These are phyloP conservation scores for Sporothrix euskadiensis DNA, from an alignment of 2,329 filamentous ascomycete species.

Conservation along the genomic window DNA sequence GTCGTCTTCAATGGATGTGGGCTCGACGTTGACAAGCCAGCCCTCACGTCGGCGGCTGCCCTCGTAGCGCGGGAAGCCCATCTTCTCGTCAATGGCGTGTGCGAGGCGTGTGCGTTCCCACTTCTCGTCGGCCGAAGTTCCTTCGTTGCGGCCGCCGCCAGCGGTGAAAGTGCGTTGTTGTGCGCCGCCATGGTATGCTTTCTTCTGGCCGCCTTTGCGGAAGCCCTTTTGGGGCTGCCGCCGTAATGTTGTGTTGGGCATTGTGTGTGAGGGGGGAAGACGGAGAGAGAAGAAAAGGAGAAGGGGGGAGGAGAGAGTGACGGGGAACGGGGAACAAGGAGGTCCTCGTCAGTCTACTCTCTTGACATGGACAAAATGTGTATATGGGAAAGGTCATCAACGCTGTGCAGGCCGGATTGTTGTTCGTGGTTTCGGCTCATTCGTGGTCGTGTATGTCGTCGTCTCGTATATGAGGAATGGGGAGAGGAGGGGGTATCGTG, in stretches of 20 bases:
- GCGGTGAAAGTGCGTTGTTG: constrained; percentile 73
- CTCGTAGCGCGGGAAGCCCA: constrained; percentile 93
- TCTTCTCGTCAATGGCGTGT: constrained; percentile 86
- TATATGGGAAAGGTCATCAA: not conserved
- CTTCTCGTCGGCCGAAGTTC: constrained; percentile 89
- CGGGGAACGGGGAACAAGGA: not conserved
- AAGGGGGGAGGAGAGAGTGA: not conserved
- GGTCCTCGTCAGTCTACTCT: constrained; percentile 20
- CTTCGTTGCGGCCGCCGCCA: constrained; percentile 72
- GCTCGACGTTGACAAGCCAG: constrained; percentile 95
- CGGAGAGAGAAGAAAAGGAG: not conserved
- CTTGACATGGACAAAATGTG: constrained; percentile 10
- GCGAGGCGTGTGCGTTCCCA: constrained; percentile 81
- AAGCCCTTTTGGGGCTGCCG: constrained; percentile 62
- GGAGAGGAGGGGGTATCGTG: constrained; percentile 19
- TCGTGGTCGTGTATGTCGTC: constrained; percentile 23
- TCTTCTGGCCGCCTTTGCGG: constrained; percentile 64
- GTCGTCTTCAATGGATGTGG: constrained; percentile 83
- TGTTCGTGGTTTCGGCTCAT: not conserved
- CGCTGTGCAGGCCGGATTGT: not conserved
- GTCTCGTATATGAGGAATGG: not conserved
- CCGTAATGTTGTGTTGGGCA: constrained; percentile 63
- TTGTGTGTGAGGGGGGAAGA: constrained; percentile 35
- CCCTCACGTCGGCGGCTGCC: constrained; percentile 76
- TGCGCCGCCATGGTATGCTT: constrained; percentile 68